phyloP scores from a whole-genome alignment of 495 filamentous ascomycete genomes.

The Trichoderma orchidacearum region DNA sequence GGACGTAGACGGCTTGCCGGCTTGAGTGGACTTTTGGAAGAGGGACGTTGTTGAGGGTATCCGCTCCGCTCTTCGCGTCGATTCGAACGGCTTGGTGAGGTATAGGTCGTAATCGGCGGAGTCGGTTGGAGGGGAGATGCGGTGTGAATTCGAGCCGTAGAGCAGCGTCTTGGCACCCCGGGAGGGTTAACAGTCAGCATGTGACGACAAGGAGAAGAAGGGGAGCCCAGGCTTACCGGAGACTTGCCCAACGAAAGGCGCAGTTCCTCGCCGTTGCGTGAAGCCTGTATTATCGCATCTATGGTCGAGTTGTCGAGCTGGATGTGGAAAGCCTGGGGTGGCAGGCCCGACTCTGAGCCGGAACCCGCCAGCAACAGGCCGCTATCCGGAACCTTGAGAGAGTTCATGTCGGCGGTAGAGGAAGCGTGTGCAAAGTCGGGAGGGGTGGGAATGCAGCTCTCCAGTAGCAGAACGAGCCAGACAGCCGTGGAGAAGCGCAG shows the following conservation, averaged over 20 bases:
- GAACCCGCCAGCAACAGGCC: constrained; percentile 32
- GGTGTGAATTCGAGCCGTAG: constrained; percentile 22
- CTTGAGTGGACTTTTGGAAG: constrained; percentile 13
- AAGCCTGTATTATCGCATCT: constrained; percentile 49
- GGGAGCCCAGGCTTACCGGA: constrained; percentile 35
- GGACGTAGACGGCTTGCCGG: constrained; percentile 3
- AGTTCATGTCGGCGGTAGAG: constrained; percentile 1
- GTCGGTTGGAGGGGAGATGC: constrained; percentile 17
- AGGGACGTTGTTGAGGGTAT: constrained; percentile 28
- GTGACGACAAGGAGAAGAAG: constrained; percentile 3
- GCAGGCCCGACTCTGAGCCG: constrained; percentile 12
- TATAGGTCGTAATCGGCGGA: constrained; percentile 30
- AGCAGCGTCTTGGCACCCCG: constrained; percentile 18
- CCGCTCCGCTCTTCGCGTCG: constrained; percentile 12
- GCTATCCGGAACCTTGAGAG: constrained; percentile 23
- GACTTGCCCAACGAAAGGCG: not conserved
- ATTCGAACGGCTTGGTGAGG: constrained; percentile 17
- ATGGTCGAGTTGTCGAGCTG: constrained; percentile 50
- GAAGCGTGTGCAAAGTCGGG: not conserved
- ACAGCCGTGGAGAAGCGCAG: no score
- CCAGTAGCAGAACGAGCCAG: not conserved
- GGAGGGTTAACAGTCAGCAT: not conserved
- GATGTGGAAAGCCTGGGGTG: constrained; percentile 44
- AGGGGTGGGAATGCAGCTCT: not conserved
- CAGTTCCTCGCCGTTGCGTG: not conserved